These are phyloP conservation scores for Yarrowia sp. DNA, from an alignment of 805 yeast species.

Conservation along the genomic window DNA sequence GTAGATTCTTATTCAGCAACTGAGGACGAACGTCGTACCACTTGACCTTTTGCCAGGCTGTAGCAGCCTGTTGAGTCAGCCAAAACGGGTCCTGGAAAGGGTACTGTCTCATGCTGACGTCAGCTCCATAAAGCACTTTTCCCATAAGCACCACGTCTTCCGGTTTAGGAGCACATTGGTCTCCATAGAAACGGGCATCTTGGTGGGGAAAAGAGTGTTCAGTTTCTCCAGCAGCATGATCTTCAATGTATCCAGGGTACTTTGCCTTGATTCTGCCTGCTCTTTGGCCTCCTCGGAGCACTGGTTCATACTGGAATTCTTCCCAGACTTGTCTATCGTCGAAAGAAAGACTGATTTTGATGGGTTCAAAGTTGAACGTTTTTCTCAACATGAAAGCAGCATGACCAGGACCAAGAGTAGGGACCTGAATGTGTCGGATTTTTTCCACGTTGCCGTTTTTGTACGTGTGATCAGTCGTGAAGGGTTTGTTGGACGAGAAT, in stretches of 20 bases:
- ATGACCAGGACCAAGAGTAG: background rate
- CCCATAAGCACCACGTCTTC: background rate
- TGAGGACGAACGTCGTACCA: background rate
- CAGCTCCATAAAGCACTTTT: background rate
- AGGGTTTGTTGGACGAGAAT: background rate
- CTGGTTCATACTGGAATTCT: background rate
- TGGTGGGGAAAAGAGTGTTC: background rate
- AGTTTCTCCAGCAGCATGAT: background rate
- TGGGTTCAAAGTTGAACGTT: background rate
- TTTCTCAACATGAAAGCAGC: background rate
- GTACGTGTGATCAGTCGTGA: constrained; percentile 11
- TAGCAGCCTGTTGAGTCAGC: background rate
- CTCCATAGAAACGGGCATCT: constrained; percentile 14
- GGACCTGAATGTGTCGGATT: constrained; percentile 1
- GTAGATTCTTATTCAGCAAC: background rate
- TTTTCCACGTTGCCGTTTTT: background rate
- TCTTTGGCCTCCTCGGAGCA: background rate
- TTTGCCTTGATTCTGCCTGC: background rate
- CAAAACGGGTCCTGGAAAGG: background rate
- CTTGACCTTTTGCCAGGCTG: constrained; percentile 15
- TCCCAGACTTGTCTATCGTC: background rate
- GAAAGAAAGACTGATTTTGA: constrained; percentile 6
- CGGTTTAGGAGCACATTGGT: background rate
- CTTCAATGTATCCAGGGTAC: background rate
- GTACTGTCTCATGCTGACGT: background rate